Evolutionary conservation across 345 rosid genomes (phyloP), one percentile per base, ranked within the genome.

Genomic region (Brassica nigra): DNA sequence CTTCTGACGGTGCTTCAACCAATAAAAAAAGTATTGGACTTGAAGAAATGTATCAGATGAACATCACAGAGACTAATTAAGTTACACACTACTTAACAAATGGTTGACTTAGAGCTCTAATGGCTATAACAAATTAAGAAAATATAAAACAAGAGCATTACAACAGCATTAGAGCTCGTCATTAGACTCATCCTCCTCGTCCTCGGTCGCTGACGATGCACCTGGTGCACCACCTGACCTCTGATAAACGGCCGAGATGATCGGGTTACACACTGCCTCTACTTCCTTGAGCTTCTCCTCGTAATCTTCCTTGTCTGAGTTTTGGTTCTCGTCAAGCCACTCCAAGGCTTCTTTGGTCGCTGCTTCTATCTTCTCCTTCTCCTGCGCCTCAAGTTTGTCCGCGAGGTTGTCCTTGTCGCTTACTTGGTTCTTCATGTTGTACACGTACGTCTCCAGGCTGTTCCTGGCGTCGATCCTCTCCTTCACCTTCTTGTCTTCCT

Each of bases 361-460:
- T 0, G 91, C 70, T 76, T 94, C 98, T 0, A 91, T 77, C 74
- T 94, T 94, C 64, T 94, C 98, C 85, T 94, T 94, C 88, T 94
- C 98, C 0, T 94, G 97, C 0, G 81, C 79, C 73, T 94, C 98
- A 0, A 94, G 88, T 89, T 94, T 94, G 86, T 92, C 97, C 0
- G 98, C 98, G 20, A 94, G 93, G 89, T 92, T 92, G 82, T 94
- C 95, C 67, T 89, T 91, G 92, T 94, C 99, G 28, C 67, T 86
- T 55, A 92, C 81, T 88, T 94, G 99, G 94, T 92, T 94, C 79
- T 91, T 94, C 99, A 94, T 89, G 90, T 94, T 94, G 84, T 94
- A 92, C 6, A 91, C 66, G 15, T 94, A 94, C 2, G 97, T 92
- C 84, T 94, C 98, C 11, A 94, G 78, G 70, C 92, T 78, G 86